Conservation (phyloP, 345 rosid species). For the Moringa oleifera region DNA sequence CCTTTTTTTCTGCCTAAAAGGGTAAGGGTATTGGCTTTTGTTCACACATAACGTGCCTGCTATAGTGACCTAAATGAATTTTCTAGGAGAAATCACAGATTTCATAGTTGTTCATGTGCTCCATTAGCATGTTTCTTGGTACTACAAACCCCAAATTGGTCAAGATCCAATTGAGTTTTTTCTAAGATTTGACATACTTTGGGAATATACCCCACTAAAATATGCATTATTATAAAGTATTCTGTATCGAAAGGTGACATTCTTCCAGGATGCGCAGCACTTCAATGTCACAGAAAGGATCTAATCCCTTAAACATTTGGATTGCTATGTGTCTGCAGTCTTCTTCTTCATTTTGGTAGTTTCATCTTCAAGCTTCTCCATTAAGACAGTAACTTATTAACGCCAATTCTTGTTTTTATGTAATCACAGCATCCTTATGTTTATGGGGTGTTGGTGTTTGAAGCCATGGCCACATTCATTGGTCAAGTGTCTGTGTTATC, state of each 20-base stretch:
- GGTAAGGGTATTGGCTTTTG: too few relatives aligned
- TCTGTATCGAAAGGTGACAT: too few relatives aligned
- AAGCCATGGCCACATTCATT: slow-evolving; percentile 82
- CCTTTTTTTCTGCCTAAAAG: neutral
- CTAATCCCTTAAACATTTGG: too few relatives aligned
- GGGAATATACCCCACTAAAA: too few relatives aligned
- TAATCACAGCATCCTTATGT: slow-evolving; percentile 67
- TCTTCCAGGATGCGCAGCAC: too few relatives aligned
- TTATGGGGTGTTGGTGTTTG: slow-evolving; percentile 73
- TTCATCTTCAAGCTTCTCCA: neutral
- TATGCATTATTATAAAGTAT: too few relatives aligned
- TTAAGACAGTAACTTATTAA: neutral
- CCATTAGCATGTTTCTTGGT: neutral
- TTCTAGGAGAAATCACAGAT: neutral
- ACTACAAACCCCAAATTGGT: neutral
- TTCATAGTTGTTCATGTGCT: neutral
- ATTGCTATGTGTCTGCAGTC: too few relatives aligned
- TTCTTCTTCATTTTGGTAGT: neutral
- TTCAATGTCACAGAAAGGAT: too few relatives aligned
- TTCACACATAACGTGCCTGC: neutral
- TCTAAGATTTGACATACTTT: too few relatives aligned
- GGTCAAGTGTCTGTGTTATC: slow-evolving; percentile 82
- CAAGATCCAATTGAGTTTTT: neutral
- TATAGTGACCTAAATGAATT: neutral
- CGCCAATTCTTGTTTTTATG: too few relatives aligned